Evolutionary conservation across 2,329 filamentous ascomycete genomes (phyloP).

Genomic region (Talaromyces sp.): DNA sequence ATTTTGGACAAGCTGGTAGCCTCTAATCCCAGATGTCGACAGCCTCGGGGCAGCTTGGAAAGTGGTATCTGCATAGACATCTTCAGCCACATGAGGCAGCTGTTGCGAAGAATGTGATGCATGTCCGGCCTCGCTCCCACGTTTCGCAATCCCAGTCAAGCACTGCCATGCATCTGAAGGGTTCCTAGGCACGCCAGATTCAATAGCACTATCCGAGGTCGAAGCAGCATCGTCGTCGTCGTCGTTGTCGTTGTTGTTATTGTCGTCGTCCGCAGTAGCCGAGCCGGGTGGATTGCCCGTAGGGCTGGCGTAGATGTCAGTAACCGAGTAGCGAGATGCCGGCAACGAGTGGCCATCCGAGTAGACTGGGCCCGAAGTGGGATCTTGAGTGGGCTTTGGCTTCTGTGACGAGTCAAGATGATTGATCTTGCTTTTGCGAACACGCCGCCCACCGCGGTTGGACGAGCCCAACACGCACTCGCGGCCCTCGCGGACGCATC

Average conservation of each 20-base stretch:
- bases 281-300: slow-evolving; percentile 24
- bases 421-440: slow-evolving; percentile 49
- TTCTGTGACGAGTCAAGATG: slow-evolving; percentile 21
- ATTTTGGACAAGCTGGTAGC: slow-evolving; percentile 40
- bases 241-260: slow-evolving; percentile 14
- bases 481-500: slow-evolving; percentile 53
- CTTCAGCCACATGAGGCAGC: not conserved
- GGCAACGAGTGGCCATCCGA: slow-evolving; percentile 21
- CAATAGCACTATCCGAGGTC: slow-evolving; percentile 31
- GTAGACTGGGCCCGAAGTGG: slow-evolving; percentile 19
- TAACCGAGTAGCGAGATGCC: slow-evolving; percentile 26
- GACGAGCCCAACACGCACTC: slow-evolving; percentile 57
- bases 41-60: slow-evolving; percentile 21
- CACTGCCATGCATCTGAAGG: slow-evolving; percentile 47
- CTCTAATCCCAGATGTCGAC: slow-evolving; percentile 28
- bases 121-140: slow-evolving; percentile 19
- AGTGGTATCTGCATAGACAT: not conserved
- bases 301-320: slow-evolving; percentile 29
- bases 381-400: slow-evolving; percentile 23
- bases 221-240: slow-evolving; percentile 22
- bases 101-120: slow-evolving; percentile 1
- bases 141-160: slow-evolving; percentile 41
- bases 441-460: slow-evolving; percentile 55
- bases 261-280: slow-evolving; percentile 31
- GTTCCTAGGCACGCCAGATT: slow-evolving; percentile 37